A percentile compares a stretch with the other conserved stretches of the same genome.
phyloP scores from a whole-genome alignment of 768 basidiomycete species.

The Daedalea quercina region DNA sequence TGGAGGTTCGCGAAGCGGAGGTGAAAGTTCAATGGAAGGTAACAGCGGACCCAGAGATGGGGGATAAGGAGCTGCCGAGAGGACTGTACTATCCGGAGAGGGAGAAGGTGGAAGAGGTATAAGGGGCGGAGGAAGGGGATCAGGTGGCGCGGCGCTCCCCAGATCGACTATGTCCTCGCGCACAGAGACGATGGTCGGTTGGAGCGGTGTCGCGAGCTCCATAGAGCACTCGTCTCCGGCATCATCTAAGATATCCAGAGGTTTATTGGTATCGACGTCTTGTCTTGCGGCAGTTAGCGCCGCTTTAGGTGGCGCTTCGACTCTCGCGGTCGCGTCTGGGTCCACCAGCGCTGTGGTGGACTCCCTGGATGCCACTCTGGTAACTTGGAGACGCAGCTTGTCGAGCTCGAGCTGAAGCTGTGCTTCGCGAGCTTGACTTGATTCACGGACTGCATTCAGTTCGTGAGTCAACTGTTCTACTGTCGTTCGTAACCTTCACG shows the following conservation, averaged over 20 bases:
- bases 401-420: background rate
- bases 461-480: background rate
- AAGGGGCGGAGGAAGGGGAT: background rate
- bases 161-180: constrained; percentile 4
- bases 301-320: no score
- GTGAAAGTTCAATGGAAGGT: background rate
- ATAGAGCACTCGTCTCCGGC: constrained; percentile 12
- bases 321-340: background rate
- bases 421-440: background rate
- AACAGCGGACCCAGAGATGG: background rate
- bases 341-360: background rate
- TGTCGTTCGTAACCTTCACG: background rate
- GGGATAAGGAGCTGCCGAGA: background rate
- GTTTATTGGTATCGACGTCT: background rate
- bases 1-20: background rate
- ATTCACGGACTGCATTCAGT: background rate
- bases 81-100: background rate
- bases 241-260: background rate
- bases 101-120: constrained; percentile 10
- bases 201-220: constrained; percentile 17
- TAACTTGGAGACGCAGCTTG: background rate
- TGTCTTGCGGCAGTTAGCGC: no score
- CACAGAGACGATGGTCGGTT: constrained; percentile 12
- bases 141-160: background rate
- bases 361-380: background rate